Percentiles rank a stretch among this genome's conserved stretches.
Evolutionary conservation across 306 rosid genomes (phyloP).

Genomic region (Dryas drummondii): DNA sequence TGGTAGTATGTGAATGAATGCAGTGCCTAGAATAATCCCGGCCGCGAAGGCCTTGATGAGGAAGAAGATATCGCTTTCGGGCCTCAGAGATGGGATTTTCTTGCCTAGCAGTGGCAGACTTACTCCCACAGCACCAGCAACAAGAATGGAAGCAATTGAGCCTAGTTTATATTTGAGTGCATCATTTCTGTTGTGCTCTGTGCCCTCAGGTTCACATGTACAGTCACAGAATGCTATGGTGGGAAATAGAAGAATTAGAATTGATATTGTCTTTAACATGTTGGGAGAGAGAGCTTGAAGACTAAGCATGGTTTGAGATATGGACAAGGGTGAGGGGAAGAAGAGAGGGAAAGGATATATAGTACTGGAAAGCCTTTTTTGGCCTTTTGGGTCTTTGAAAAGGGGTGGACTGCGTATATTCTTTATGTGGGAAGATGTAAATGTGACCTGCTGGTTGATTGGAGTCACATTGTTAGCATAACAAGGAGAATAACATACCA

Average conservation of each 20-base stretch:
- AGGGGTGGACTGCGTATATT: not conserved
- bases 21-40: constrained; percentile 64
- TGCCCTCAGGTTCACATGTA: constrained; percentile 29
- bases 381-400: not conserved
- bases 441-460: not conserved
- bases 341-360: not conserved
- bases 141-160: constrained; percentile 58
- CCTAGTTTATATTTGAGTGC: constrained; percentile 51
- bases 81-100: constrained; percentile 46
- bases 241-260: constrained; percentile 30
- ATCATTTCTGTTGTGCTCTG: constrained; percentile 16
- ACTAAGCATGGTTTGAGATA: constrained; percentile 1
- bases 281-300: constrained; percentile 18
- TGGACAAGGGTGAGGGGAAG: not conserved
- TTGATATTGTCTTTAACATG: constrained; percentile 23
- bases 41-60: constrained; percentile 76
- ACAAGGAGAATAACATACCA: not conserved
- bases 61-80: constrained; percentile 56
- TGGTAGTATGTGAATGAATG: constrained; percentile 69
- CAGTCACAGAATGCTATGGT: constrained; percentile 30
- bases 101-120: constrained; percentile 56
- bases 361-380: not conserved
- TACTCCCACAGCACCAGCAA: constrained; percentile 68
- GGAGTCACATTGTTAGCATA: not conserved
- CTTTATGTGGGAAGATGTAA: not conserved